Percentiles rank a stretch among this genome's conserved stretches.
phyloP scores from a whole-genome alignment of 2,329 filamentous ascomycete genomes.

The Botrytis cinerea region DNA sequence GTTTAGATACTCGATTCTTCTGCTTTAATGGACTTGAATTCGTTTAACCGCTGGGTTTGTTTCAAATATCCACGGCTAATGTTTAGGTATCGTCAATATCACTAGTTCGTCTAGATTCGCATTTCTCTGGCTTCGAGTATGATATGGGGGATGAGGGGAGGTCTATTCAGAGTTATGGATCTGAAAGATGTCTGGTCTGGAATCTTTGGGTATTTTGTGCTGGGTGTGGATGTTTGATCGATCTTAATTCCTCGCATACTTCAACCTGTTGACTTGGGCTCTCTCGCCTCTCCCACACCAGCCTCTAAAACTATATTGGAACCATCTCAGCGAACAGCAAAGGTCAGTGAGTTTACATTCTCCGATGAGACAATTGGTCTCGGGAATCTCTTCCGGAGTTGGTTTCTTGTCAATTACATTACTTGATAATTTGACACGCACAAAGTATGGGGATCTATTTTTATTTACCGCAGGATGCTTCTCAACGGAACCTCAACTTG shows the following conservation, averaged over 20 bases:
- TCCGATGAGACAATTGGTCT: background rate
- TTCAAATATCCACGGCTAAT: too few relatives aligned
- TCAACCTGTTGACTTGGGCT: too few relatives aligned
- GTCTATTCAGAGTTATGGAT: background rate
- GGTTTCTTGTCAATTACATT: background rate
- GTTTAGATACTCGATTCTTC: too few relatives aligned
- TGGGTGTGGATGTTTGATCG: background rate
- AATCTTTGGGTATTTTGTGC: background rate
- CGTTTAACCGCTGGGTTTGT: too few relatives aligned
- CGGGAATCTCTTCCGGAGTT: background rate
- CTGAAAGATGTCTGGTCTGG: background rate
- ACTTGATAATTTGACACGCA: background rate
- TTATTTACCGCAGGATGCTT: background rate
- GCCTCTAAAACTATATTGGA: background rate
- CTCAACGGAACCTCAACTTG: background rate
- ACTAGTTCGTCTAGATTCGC: background rate
- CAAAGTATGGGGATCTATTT: background rate
- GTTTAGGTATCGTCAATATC: background rate
- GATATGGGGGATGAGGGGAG: background rate
- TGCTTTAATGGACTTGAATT: too few relatives aligned
- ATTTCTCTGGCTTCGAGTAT: background rate
- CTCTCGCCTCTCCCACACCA: background rate
- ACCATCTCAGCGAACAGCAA: background rate
- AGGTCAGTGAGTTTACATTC: background rate
- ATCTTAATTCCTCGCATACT: background rate